Evolutionary conservation across 2,329 filamentous ascomycete genomes (phyloP).

Genomic region (Ceratocystis huliohia): DNA sequence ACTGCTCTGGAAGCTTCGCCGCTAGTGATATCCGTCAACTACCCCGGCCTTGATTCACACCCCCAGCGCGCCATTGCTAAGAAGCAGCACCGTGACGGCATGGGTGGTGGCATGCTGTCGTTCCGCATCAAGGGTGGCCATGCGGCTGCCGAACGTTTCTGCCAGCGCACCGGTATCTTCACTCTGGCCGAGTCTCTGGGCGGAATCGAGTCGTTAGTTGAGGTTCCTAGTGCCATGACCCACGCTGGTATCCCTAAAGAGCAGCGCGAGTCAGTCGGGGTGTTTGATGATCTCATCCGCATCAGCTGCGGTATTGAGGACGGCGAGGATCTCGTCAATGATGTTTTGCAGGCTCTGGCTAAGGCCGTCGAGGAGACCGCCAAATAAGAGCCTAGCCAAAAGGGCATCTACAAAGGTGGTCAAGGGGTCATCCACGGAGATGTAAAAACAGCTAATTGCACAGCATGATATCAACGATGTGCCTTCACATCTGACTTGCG

Average conservation of each 20-base stretch:
- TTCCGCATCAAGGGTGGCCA: constrained; percentile 87
- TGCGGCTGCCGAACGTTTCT: constrained; percentile 80
- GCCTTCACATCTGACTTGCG: not conserved
- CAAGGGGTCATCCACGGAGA: too few relatives aligned
- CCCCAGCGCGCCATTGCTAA: constrained; percentile 71
- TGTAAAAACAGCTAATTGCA: too few relatives aligned
- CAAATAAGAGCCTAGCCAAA: constrained; percentile 9
- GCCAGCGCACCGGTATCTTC: constrained; percentile 77
- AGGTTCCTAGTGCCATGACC: constrained; percentile 92
- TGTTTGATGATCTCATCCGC: constrained; percentile 87
- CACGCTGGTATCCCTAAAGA: constrained; percentile 88
- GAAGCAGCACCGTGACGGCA: constrained; percentile 84
- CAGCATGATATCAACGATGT: too few relatives aligned
- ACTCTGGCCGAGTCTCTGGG: constrained; percentile 86
- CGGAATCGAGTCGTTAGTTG: constrained; percentile 81
- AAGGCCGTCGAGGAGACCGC: constrained; percentile 42
- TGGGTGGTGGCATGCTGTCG: constrained; percentile 94
- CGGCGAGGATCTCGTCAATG: constrained; percentile 64
- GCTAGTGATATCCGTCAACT: constrained; percentile 82
- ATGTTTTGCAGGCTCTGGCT: constrained; percentile 73
- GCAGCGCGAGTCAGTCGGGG: constrained; percentile 80
- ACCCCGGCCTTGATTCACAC: constrained; percentile 81
- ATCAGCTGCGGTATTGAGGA: constrained; percentile 94
- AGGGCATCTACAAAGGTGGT: too few relatives aligned
- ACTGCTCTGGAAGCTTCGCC: constrained; percentile 64